phyloP scores from a whole-genome alignment of 2,329 filamentous ascomycete species.

The Pezicula radicicola region DNA sequence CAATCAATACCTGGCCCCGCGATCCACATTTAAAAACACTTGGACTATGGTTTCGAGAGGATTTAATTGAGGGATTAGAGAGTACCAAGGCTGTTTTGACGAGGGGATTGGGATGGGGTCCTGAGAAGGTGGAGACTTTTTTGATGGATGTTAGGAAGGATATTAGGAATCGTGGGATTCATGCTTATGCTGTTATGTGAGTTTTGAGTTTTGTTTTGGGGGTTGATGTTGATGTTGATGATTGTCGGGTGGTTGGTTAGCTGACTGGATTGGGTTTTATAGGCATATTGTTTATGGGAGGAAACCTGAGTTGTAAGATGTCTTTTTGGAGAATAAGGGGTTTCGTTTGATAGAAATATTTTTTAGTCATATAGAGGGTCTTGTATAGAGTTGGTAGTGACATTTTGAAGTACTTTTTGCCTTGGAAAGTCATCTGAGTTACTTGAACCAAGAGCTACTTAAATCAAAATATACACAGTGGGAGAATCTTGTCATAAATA shows the following conservation, averaged over 20 bases:
- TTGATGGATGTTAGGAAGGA: not conserved
- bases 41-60: slow-evolving; percentile 4
- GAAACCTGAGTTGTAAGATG: not conserved
- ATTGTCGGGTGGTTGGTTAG: no score
- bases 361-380: no score
- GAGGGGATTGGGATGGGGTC: slow-evolving; percentile 14
- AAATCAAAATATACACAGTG: no score
- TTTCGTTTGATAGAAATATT: no score
- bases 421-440: no score
- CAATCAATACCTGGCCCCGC: slow-evolving; percentile 15
- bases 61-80: slow-evolving; percentile 5
- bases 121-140: slow-evolving; percentile 25
- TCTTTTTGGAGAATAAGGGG: no score
- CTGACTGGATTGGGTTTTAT: no score
- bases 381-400: no score
- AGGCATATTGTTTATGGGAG: not conserved
- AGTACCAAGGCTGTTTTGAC: slow-evolving; percentile 19
- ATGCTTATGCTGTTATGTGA: slow-evolving; percentile 1
- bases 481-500: no score
- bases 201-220: not conserved
- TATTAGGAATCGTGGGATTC: not conserved
- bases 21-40: slow-evolving; percentile 19
- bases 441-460: no score
- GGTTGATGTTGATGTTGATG: no score
- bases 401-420: no score